These are phyloP conservation scores for Ascochyta koolunga DNA, from an alignment of 2,329 filamentous ascomycete genomes.

Conservation along the genomic window DNA sequence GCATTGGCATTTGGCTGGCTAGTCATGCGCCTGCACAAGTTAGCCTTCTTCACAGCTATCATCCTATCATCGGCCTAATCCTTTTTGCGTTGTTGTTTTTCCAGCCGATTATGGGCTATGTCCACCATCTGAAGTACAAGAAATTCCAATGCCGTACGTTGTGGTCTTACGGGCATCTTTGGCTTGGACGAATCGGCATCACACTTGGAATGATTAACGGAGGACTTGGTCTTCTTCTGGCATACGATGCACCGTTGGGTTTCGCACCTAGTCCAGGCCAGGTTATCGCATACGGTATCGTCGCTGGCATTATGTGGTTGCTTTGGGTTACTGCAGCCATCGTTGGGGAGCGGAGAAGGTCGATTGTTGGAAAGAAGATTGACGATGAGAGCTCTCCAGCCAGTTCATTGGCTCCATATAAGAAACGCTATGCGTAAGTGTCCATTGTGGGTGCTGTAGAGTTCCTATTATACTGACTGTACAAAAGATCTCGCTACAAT, in stretches of 20 bases:
- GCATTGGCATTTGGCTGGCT: conserved; percentile 58
- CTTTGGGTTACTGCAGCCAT: conserved; percentile 38
- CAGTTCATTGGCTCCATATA: conserved; percentile 2
- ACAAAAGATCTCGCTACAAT: conserved; percentile 1
- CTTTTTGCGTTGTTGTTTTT: conserved; percentile 59
- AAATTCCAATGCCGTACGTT: conserved; percentile 52
- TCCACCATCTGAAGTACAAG: conserved; percentile 59
- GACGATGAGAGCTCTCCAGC: conserved; percentile 8
- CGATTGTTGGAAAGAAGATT: conserved; percentile 15
- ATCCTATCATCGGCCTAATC: conserved; percentile 61
- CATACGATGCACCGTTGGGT: conserved; percentile 34
- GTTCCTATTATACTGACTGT: background rate
- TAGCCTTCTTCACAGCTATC: conserved; percentile 47
- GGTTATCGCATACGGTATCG: conserved; percentile 42
- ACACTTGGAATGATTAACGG: conserved; percentile 62
- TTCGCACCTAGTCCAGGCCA: conserved; percentile 34
- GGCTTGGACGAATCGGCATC: conserved; percentile 59
- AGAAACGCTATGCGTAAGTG: conserved; percentile 12
- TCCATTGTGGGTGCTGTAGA: too few relatives aligned
- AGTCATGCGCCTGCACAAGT: conserved; percentile 31
- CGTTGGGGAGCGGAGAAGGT: conserved; percentile 35
- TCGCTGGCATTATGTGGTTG: conserved; percentile 45
- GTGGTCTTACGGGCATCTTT: conserved; percentile 59
- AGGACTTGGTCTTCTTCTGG: conserved; percentile 56
- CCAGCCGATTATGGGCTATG: conserved; percentile 58